phyloP scores from a whole-genome alignment of 257 asterid genomes.

The Petunia axillaris region DNA sequence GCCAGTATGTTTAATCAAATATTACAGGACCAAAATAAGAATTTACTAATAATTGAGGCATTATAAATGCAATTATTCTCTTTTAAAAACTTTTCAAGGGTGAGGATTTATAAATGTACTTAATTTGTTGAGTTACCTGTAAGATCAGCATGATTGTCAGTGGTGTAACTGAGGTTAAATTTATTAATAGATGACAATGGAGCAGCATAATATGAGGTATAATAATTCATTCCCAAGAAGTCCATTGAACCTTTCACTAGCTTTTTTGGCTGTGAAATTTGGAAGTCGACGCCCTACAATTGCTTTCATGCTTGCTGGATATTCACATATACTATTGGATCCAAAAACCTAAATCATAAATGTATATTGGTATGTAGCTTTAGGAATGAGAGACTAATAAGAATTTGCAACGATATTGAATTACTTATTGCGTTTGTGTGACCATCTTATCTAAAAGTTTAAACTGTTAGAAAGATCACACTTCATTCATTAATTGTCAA shows the following conservation, averaged over 20 bases:
- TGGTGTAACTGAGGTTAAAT: conserved; percentile 30
- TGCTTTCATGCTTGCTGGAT: conserved; percentile 30
- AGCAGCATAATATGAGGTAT: conserved; percentile 30
- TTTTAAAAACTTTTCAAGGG: background rate
- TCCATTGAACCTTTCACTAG: conserved; percentile 27
- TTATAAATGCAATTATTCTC: background rate
- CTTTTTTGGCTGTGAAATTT: conserved; percentile 27
- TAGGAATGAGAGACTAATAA: too few species aligned
- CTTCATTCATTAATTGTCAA: background rate
- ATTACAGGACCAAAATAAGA: too few species aligned
- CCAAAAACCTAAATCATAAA: conserved; percentile 25
- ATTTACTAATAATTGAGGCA: background rate
- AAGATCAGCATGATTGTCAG: conserved; percentile 29
- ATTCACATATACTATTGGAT: conserved; percentile 29
- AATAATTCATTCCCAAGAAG: conserved; percentile 34
- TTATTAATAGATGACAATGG: conserved; percentile 14
- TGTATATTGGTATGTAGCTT: too few species aligned
- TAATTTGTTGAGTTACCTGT: conserved; percentile 28
- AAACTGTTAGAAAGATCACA: too few species aligned
- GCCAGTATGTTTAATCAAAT: background rate
- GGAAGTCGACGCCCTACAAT: conserved; percentile 27
- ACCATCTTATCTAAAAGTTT: too few species aligned
- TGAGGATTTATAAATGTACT: background rate
- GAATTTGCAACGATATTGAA: too few species aligned
- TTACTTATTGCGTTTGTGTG: too few species aligned